These are phyloP conservation scores for Taxawa tesnikishii DNA, from an alignment of 2,329 filamentous ascomycete species.

Conservation along the genomic window DNA sequence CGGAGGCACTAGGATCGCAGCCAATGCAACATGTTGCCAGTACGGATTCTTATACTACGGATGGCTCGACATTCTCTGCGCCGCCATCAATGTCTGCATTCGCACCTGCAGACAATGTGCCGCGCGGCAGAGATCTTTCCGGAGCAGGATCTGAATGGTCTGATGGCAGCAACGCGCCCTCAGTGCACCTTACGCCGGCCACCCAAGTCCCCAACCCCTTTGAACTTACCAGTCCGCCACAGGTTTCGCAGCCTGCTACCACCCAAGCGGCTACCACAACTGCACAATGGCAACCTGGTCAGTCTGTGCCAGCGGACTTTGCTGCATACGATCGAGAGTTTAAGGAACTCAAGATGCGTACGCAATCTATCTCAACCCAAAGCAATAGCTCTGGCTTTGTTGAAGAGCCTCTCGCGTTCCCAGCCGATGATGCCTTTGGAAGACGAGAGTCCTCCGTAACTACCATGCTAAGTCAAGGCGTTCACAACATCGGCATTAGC, in stretches of 20 bases:
- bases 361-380: conserved; percentile 7
- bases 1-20: neutral
- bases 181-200: conserved; percentile 5
- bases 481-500: conserved; percentile 21
- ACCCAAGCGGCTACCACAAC: no score
- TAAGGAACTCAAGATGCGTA: conserved; percentile 13
- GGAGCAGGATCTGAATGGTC: conserved; percentile 2
- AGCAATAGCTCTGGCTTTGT: conserved; percentile 4
- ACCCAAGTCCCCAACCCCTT: conserved; percentile 2
- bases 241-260: no score
- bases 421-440: conserved; percentile 17
- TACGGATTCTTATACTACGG: neutral
- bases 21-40: neutral
- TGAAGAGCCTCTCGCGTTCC: conserved; percentile 20
- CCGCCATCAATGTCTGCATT: neutral
- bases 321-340: conserved; percentile 20
- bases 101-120: neutral
- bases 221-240: no score
- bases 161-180: conserved; percentile 1
- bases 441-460: conserved; percentile 17
- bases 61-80: neutral
- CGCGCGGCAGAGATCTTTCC: neutral
- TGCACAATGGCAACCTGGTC: conserved; percentile 23
- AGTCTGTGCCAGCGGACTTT: conserved; percentile 22
- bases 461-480: conserved; percentile 20